Percentiles rank a stretch among this genome's conserved stretches.
phyloP scores from a whole-genome alignment of 495 filamentous ascomycete genomes.

The Aspergillus asperescens region DNA sequence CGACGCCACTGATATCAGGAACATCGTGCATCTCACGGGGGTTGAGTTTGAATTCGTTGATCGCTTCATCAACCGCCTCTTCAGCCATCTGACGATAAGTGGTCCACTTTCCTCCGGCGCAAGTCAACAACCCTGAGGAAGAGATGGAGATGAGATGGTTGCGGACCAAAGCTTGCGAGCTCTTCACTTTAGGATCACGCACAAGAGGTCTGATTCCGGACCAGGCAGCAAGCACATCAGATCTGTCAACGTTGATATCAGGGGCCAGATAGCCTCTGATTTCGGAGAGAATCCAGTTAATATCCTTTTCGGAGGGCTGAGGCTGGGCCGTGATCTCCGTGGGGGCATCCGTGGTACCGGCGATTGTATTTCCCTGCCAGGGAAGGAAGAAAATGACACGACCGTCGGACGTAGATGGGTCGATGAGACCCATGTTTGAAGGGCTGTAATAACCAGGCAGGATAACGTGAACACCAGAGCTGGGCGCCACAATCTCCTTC shows the following conservation, averaged over 20 bases:
- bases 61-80: constrained; percentile 88
- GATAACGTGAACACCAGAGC: constrained; percentile 90
- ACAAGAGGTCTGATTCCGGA: constrained; percentile 91
- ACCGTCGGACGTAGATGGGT: constrained; percentile 90
- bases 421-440: constrained; percentile 92
- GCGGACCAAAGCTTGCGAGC: constrained; percentile 90
- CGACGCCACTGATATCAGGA: constrained; percentile 74
- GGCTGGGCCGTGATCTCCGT: constrained; percentile 78
- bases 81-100: constrained; percentile 99
- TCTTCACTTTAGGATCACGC: constrained; percentile 87
- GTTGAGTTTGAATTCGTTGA: constrained; percentile 69
- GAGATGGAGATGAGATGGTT: constrained; percentile 92
- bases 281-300: constrained; percentile 93
- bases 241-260: constrained; percentile 88
- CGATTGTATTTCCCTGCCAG: constrained; percentile 99
- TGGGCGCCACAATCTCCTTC: constrained; percentile 87
- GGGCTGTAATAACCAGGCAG: constrained; percentile 95
- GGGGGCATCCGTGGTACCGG: constrained; percentile 90
- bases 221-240: constrained; percentile 95
- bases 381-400: constrained; percentile 98
- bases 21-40: constrained; percentile 52
- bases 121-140: constrained; percentile 79
- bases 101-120: constrained; percentile 98
- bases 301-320: constrained; percentile 84
- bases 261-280: constrained; percentile 84